Conservation (phyloP, 2,329 filamentous ascomycete genomes). For the Sporothrix brasiliensis region DNA sequence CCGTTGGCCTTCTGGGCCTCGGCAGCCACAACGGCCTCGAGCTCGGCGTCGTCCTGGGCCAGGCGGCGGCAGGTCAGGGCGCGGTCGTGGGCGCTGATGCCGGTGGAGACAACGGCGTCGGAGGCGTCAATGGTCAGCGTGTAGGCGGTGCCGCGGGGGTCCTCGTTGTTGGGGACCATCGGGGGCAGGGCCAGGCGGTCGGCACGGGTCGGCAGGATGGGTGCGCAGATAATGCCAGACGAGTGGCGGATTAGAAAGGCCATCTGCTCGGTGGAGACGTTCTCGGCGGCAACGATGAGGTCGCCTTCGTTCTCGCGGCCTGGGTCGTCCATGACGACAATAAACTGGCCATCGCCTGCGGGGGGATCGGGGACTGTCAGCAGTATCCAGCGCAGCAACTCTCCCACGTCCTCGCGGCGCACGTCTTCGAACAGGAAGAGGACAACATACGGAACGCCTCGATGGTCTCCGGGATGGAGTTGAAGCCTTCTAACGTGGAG, state of each 20-base stretch:
- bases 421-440: neutral
- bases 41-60: constrained; percentile 49
- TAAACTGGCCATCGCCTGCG: constrained; percentile 64
- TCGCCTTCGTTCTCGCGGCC: constrained; percentile 97
- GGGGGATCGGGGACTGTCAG: neutral
- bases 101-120: constrained; percentile 75
- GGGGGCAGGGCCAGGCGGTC: constrained; percentile 75
- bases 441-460: constrained; percentile 62
- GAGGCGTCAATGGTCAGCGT: constrained; percentile 84
- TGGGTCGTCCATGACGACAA: constrained; percentile 91
- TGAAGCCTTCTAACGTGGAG: constrained; percentile 59
- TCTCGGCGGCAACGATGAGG: constrained; percentile 87
- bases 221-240: constrained; percentile 88
- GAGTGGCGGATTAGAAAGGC: constrained; percentile 93
- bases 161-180: constrained; percentile 77
- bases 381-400: neutral
- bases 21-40: constrained; percentile 28
- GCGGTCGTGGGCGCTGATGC: constrained; percentile 87
- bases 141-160: constrained; percentile 90
- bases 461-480: constrained; percentile 67
- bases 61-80: constrained; percentile 78
- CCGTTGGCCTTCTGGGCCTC: constrained; percentile 10
- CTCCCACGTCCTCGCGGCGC: neutral
- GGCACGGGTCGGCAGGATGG: constrained; percentile 71
- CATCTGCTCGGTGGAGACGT: constrained; percentile 86